These are phyloP conservation scores for Phallus indusiatus DNA, from an alignment of 768 basidiomycete genomes.

Conservation along the genomic window DNA sequence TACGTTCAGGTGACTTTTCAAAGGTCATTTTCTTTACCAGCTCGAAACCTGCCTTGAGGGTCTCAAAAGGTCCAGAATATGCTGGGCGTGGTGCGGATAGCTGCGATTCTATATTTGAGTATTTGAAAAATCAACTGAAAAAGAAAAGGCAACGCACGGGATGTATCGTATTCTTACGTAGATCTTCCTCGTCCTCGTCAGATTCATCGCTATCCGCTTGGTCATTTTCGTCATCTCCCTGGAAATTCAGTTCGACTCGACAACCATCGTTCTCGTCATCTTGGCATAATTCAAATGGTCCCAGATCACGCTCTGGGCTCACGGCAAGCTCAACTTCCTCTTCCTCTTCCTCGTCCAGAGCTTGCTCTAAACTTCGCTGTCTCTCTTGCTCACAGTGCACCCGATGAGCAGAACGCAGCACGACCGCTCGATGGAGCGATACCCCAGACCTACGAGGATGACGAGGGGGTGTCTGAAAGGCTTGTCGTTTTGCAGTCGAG, in stretches of 20 bases:
- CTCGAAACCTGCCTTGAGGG: not conserved
- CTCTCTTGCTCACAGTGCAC: conserved; percentile 39
- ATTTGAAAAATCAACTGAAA: not conserved
- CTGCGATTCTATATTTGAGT: not conserved
- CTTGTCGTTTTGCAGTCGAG: conserved; percentile 12
- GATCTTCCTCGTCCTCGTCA: not conserved
- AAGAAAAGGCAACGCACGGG: not conserved
- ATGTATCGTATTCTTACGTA: not conserved
- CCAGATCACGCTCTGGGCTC: conserved; percentile 13
- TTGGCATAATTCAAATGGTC: conserved; percentile 1
- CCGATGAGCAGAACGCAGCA: conserved; percentile 61
- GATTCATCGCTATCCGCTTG: not conserved
- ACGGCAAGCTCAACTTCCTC: conserved; percentile 14
- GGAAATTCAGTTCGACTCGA: not conserved
- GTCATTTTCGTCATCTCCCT: not conserved
- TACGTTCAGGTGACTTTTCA: not conserved
- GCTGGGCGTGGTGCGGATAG: not conserved
- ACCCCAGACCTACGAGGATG: conserved; percentile 22
- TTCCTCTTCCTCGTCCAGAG: conserved; percentile 29
- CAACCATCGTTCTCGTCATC: not conserved
- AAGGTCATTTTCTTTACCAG: conserved; percentile 2
- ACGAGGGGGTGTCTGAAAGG: conserved; percentile 20
- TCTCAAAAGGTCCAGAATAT: not conserved
- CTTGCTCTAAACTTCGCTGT: conserved; percentile 13
- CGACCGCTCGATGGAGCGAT: conserved; percentile 58